Evolutionary conservation across 768 basidiomycete species (phyloP).

Genomic region (Asterophora parasitica): DNA sequence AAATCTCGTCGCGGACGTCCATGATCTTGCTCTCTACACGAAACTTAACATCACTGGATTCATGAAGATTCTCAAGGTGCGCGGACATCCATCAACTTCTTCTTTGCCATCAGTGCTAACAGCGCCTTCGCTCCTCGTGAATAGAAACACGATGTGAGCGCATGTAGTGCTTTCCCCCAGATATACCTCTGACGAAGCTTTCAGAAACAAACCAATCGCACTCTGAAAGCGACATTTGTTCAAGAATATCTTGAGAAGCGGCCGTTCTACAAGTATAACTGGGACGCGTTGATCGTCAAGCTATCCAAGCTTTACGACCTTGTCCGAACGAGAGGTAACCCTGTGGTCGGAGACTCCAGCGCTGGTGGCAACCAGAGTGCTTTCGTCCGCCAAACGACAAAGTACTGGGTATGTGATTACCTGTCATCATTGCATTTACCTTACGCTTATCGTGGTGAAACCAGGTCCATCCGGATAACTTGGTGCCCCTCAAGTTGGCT

Average conservation of each 20-base stretch:
- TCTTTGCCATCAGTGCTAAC: not conserved
- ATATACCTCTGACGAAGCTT: conserved; percentile 1
- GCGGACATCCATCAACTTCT: not conserved
- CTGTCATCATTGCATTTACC: not conserved
- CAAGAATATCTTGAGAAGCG: conserved; percentile 90
- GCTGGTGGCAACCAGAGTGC: conserved; percentile 96
- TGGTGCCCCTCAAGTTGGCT: conserved; percentile 88
- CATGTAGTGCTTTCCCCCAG: not conserved
- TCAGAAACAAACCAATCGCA: conserved; percentile 87
- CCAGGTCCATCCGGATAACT: conserved; percentile 87
- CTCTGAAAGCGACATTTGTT: conserved; percentile 83
- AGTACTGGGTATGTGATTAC: conserved; percentile 83
- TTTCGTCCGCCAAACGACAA: conserved; percentile 97
- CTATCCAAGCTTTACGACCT: conserved; percentile 93
- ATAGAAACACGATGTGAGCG: conserved; percentile 86
- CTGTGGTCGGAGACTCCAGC: conserved; percentile 87
- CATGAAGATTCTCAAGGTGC: conserved; percentile 93
- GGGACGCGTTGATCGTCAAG: conserved; percentile 94
- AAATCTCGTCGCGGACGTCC: conserved; percentile 87
- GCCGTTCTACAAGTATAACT: conserved; percentile 95
- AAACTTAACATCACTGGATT: conserved; percentile 99
- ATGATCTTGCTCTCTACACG: conserved; percentile 86
- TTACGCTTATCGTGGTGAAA: not conserved
- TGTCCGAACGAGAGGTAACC: conserved; percentile 92
- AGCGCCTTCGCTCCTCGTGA: not conserved